These are phyloP conservation scores for Chlorella sorokiniana DNA, from an alignment of 139 green algal species.

Conservation along the genomic window DNA sequence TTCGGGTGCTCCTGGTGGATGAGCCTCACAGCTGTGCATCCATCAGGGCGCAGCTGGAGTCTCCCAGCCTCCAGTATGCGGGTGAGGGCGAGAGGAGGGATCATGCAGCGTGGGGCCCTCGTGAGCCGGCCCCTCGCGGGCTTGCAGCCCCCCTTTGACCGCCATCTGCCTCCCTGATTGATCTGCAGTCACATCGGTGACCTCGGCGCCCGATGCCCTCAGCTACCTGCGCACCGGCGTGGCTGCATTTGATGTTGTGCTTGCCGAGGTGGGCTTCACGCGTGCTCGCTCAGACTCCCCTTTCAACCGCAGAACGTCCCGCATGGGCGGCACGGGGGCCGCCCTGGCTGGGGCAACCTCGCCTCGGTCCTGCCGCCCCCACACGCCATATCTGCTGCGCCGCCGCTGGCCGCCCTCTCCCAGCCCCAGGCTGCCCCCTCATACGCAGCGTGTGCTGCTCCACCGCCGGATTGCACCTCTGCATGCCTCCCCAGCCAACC, in stretches of 20 bases:
- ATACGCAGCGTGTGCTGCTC: too few relatives aligned
- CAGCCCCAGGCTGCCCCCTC: too few relatives aligned
- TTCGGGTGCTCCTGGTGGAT: constrained; percentile 45
- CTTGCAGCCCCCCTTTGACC: not conserved
- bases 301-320: too few relatives aligned
- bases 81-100: constrained; percentile 6
- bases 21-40: not conserved
- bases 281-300: too few relatives aligned
- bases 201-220: constrained; percentile 14
- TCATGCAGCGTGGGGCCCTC: not conserved
- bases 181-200: constrained; percentile 36
- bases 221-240: not conserved
- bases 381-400: too few relatives aligned
- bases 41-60: constrained; percentile 26
- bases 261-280: constrained; percentile 41
- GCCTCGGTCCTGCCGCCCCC: too few relatives aligned
- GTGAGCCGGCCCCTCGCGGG: not conserved
- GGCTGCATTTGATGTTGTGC: constrained; percentile 30
- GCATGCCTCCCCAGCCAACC: not conserved
- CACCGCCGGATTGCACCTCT: not conserved
- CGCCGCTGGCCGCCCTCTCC: too few relatives aligned
- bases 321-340: too few relatives aligned
- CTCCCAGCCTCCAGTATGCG: constrained; percentile 33
- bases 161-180: not conserved
- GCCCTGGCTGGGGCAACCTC: too few relatives aligned